Conservation (phyloP, 1,284 basidiomycete genomes). For the Uromyces viciae-fabae region DNA sequence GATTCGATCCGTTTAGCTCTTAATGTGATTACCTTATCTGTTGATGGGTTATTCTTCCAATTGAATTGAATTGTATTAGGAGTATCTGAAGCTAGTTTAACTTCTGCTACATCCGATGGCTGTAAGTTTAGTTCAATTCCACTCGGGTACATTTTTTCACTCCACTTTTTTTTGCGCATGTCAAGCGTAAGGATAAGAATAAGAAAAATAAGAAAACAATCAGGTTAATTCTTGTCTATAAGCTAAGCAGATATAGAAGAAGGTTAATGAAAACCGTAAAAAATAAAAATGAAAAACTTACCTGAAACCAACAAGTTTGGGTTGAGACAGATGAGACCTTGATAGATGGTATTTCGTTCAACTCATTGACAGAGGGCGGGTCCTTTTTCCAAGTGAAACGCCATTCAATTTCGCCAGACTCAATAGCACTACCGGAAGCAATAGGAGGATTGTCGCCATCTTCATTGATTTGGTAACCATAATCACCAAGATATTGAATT, state of each 20-base stretch:
- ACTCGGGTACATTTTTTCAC: slow-evolving; percentile 37
- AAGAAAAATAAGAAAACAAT: too few relatives aligned
- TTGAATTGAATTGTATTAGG: slow-evolving; percentile 34
- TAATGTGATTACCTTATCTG: not conserved
- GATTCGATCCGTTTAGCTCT: slow-evolving; percentile 22
- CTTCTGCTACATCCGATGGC: slow-evolving; percentile 27
- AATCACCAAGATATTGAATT: slow-evolving; percentile 22
- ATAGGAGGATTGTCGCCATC: not conserved
- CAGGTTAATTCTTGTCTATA: too few relatives aligned
- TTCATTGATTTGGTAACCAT: not conserved
- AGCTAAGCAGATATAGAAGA: too few relatives aligned
- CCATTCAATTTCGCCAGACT: slow-evolving; percentile 34
- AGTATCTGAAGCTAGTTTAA: slow-evolving; percentile 5
- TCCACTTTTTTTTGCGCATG: slow-evolving; percentile 35
- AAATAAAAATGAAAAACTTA: slow-evolving; percentile 9
- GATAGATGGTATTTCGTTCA: not conserved
- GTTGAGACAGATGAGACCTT: not conserved
- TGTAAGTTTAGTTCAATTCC: slow-evolving; percentile 38
- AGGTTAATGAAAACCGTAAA: too few relatives aligned
- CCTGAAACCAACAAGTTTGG: slow-evolving; percentile 42
- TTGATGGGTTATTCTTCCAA: slow-evolving; percentile 5
- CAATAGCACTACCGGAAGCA: not conserved
- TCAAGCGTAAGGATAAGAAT: not conserved
- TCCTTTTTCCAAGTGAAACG: slow-evolving; percentile 11
- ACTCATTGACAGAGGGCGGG: too few relatives aligned